Percentiles rank a stretch among this genome's conserved stretches.
Conservation (phyloP, 805 yeast species). For the Suhomyces xylopsoci region DNA sequence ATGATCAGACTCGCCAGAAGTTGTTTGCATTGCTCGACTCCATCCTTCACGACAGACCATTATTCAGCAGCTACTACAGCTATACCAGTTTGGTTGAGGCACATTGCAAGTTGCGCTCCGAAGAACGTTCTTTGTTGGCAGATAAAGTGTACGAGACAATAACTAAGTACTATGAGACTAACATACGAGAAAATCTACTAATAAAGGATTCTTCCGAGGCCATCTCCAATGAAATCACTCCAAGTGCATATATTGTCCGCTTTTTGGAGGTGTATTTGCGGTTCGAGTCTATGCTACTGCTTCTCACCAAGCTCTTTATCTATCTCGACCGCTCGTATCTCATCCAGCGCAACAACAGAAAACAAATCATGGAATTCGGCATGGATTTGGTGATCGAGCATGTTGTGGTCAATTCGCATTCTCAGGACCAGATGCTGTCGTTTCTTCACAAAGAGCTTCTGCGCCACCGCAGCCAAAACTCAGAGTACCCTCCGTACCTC, state of each 20-base stretch:
- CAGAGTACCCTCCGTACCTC: slow-evolving; percentile 2
- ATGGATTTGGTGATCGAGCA: slow-evolving; percentile 16
- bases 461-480: slow-evolving; percentile 7
- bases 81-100: slow-evolving; percentile 30
- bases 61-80: slow-evolving; percentile 19
- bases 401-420: slow-evolving; percentile 4
- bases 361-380: slow-evolving; percentile 25
- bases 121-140: slow-evolving; percentile 31
- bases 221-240: background rate
- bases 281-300: slow-evolving; percentile 24
- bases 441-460: slow-evolving; percentile 11
- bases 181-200: background rate
- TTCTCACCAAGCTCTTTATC: slow-evolving; percentile 29
- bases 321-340: slow-evolving; percentile 37
- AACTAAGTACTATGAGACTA: slow-evolving; percentile 12
- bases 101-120: slow-evolving; percentile 28
- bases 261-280: slow-evolving; percentile 15
- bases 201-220: background rate
- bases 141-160: slow-evolving; percentile 18
- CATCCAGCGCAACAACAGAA: slow-evolving; percentile 28
- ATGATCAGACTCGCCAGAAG: slow-evolving; percentile 5
- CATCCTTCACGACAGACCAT: slow-evolving; percentile 15
- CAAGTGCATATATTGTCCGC: background rate
- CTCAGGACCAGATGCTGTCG: slow-evolving; percentile 3
- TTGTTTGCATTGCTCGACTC: slow-evolving; percentile 14